Base-by-base conservation (phyloP, 495 filamentous ascomycete genomes). In the Hypomontagnella submonticulosa region DNA sequence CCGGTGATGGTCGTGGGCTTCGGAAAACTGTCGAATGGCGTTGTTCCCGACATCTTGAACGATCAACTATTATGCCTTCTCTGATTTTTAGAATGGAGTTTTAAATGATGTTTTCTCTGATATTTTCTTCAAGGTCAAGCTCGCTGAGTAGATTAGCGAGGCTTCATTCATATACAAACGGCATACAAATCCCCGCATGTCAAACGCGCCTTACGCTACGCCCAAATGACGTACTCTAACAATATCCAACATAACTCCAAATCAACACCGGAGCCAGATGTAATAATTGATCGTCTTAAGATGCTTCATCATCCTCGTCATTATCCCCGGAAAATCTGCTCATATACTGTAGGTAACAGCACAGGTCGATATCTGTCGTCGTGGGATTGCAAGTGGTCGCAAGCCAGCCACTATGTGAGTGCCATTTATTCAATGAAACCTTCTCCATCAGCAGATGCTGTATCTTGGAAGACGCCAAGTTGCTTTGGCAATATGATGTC, bases 1-100 rank as follows among this genome's bases (percentile, higher is more conserved):
- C 76, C 78, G 16, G 74, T 76, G 61, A 79, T 66, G 33, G 61
- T 66, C 11, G 69, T 72, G 12, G 78, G 78, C 9, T 65, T 77
- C 1, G 74, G 67, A 32, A 72, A 71, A 6, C 66, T 44, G 2
- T 62, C 16, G n/a, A 33, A n/a, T 33, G 64, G 16, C n/a, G 42
- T 33, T 20, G 32, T 13, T 53, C 19, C 15, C 38, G 63, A 57
- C 63, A 62, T 67, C 10, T 62, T 62, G 46, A 11, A 5, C 20
- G 6, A 10, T 37, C 1, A 46, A 37, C 41, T 7, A 9, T 16
- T 4, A 41, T 4, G 8, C n/a, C 0, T 13, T 27, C 32, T 36
- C 9, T 11, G 23, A 38, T 44, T 7, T 13, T 16, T 54, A 8
- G 16, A 43, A 33, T 13, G 13, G 5, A 19, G 0, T 43, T 18